Percentiles rank a stretch among this genome's conserved stretches.
phyloP scores from a whole-genome alignment of 768 basidiomycete genomes.

The Pulveroboletus sp. region DNA sequence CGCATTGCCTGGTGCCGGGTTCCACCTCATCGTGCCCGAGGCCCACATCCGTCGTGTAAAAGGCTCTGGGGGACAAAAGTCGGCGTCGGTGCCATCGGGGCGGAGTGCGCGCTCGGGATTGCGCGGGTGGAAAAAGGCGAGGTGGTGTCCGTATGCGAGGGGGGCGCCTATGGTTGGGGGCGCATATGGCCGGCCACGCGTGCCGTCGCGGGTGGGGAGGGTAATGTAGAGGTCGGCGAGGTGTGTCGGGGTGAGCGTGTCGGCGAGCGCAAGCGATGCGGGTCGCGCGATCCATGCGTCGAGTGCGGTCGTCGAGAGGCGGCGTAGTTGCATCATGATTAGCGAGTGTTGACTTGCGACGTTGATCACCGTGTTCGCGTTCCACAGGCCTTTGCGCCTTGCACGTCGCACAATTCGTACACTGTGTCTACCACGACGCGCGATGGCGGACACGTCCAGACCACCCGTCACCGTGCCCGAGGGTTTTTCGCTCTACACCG shows the following conservation, averaged over 20 bases:
- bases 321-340: background rate
- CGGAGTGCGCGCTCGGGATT: constrained; percentile 55
- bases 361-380: constrained; percentile 1
- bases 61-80: constrained; percentile 69
- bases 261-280: constrained; percentile 44
- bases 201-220: constrained; percentile 70
- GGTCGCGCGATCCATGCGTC: constrained; percentile 55
- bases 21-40: constrained; percentile 66
- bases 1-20: constrained; percentile 33
- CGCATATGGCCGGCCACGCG: constrained; percentile 37
- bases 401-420: background rate
- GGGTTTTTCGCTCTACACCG: constrained; percentile 75
- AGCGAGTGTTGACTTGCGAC: too few species aligned
- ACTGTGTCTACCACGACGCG: background rate
- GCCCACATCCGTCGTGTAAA: constrained; percentile 85
- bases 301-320: constrained; percentile 29
- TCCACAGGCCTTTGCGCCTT: constrained; percentile 31
- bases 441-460: constrained; percentile 1
- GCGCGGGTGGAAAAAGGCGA: constrained; percentile 72
- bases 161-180: constrained; percentile 41
- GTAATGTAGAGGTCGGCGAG: constrained; percentile 65
- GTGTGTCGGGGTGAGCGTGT: constrained; percentile 53
- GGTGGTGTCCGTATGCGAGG: constrained; percentile 63
- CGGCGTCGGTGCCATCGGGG: constrained; percentile 69
- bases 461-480: constrained; percentile 52